Evolutionary conservation across 306 rosid species (phyloP).

Genomic region (Astragalus membranaceus): DNA sequence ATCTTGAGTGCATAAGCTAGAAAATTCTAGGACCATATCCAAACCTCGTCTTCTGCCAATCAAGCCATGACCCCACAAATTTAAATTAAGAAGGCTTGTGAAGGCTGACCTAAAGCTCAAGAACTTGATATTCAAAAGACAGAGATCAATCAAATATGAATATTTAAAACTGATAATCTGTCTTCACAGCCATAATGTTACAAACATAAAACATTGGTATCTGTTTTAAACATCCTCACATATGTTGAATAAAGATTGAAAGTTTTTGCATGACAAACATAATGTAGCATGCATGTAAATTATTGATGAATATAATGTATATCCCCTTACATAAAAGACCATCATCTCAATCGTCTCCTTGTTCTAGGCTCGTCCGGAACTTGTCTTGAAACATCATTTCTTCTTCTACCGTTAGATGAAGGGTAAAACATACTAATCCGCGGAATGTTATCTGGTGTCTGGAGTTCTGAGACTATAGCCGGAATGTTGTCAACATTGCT

Average conservation of each 20-base stretch:
- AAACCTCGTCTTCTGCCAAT: neutral
- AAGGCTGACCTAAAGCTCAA: neutral
- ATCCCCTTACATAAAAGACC: neutral
- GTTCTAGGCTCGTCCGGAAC: conserved; percentile 40
- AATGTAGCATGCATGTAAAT: neutral
- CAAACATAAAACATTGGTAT: neutral
- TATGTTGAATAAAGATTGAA: neutral
- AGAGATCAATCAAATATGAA: neutral
- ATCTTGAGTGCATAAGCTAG: conserved; percentile 4
- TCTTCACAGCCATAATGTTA: neutral
- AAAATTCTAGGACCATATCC: neutral
- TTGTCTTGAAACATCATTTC: conserved; percentile 25
- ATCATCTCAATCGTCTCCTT: conserved; percentile 56
- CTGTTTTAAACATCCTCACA: conserved; percentile 6
- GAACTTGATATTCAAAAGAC: neutral
- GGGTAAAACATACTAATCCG: conserved; percentile 26
- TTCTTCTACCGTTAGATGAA: conserved; percentile 38
- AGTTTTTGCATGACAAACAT: conserved; percentile 11
- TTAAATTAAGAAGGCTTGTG: neutral
- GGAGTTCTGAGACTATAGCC: conserved; percentile 26
- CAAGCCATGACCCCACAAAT: neutral
- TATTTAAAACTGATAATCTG: neutral
- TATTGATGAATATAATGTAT: conserved; percentile 7
- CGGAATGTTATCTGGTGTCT: conserved; percentile 14
- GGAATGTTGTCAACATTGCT: conserved; percentile 17